Evolutionary conservation across 2,329 filamentous ascomycete species (phyloP).

Genomic region (Helotiales sp.): DNA sequence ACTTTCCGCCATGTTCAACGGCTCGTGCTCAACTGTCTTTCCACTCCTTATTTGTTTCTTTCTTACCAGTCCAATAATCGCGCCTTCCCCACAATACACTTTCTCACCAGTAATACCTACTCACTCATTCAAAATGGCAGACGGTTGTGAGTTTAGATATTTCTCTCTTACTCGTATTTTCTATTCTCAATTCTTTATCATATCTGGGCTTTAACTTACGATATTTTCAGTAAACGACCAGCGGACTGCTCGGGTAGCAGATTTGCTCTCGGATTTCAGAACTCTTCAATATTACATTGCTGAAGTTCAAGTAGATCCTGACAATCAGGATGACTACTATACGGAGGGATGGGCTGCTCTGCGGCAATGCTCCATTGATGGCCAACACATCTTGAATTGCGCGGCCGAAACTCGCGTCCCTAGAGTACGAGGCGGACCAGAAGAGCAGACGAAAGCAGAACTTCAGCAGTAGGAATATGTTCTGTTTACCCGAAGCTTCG

Average conservation of each 20-base stretch:
- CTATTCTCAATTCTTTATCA: slow-evolving; percentile 8
- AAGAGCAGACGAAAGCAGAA: slow-evolving; percentile 62
- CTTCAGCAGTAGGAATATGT: slow-evolving; percentile 55
- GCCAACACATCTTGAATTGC: slow-evolving; percentile 64
- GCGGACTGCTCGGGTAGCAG: slow-evolving; percentile 59
- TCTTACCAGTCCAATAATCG: slow-evolving; percentile 2
- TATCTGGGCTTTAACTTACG: slow-evolving; percentile 14
- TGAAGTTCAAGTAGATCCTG: slow-evolving; percentile 53
- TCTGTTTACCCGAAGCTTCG: not conserved
- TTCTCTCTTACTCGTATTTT: slow-evolving; percentile 18
- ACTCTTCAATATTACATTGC: slow-evolving; percentile 63
- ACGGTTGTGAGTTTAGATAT: slow-evolving; percentile 33
- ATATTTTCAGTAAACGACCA: slow-evolving; percentile 56
- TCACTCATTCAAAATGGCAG: slow-evolving; percentile 31
- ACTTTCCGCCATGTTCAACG: slow-evolving; percentile 23
- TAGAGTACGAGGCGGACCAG: slow-evolving; percentile 50
- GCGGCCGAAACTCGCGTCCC: slow-evolving; percentile 63
- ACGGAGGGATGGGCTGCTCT: slow-evolving; percentile 63
- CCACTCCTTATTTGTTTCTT: slow-evolving; percentile 22
- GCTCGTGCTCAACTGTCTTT: slow-evolving; percentile 16
- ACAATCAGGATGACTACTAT: slow-evolving; percentile 58
- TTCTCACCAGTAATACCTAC: slow-evolving; percentile 8
- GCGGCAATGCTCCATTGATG: slow-evolving; percentile 62
- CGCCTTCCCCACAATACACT: not conserved
- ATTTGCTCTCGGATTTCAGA: slow-evolving; percentile 62